Percentiles rank a stretch among this genome's conserved stretches.
These are phyloP conservation scores for Alternaria arborescens DNA, from an alignment of 2,329 filamentous ascomycete species.

Conservation along the genomic window DNA sequence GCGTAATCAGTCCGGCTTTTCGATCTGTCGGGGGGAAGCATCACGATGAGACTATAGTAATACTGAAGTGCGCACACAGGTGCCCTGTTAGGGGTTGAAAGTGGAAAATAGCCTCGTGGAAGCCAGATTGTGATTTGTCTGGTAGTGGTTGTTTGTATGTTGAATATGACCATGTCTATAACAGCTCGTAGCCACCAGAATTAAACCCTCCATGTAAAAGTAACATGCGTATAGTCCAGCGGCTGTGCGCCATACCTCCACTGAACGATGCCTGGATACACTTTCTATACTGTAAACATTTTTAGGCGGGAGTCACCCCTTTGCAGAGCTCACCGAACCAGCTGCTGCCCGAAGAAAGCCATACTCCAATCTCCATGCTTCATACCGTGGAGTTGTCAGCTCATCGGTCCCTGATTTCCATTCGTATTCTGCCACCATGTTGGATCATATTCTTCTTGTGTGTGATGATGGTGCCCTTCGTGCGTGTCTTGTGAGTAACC, in stretches of 20 bases:
- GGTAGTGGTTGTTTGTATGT: background rate
- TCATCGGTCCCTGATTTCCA: slow-evolving; percentile 12
- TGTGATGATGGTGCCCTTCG: slow-evolving; percentile 13
- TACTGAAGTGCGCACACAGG: background rate
- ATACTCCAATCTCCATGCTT: background rate
- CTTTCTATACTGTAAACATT: background rate
- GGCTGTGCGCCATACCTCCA: background rate
- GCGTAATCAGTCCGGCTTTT: background rate
- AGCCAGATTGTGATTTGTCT: background rate
- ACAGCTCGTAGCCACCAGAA: background rate
- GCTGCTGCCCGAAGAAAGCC: background rate
- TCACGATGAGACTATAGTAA: background rate
- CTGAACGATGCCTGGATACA: background rate
- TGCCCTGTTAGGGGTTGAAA: background rate
- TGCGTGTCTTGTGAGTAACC: slow-evolving; percentile 4
- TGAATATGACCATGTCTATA: background rate
- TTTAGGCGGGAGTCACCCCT: background rate
- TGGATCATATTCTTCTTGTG: slow-evolving; percentile 11
- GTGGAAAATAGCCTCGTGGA: background rate
- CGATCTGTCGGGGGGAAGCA: background rate
- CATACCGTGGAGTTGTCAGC: slow-evolving; percentile 5
- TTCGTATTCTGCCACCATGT: slow-evolving; percentile 21
- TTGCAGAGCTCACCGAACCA: background rate
- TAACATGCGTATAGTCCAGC: background rate
- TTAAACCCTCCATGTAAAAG: background rate